Base-by-base conservation (phyloP, 1,284 basidiomycete species). In the Ceratobasidium sp. region DNA sequence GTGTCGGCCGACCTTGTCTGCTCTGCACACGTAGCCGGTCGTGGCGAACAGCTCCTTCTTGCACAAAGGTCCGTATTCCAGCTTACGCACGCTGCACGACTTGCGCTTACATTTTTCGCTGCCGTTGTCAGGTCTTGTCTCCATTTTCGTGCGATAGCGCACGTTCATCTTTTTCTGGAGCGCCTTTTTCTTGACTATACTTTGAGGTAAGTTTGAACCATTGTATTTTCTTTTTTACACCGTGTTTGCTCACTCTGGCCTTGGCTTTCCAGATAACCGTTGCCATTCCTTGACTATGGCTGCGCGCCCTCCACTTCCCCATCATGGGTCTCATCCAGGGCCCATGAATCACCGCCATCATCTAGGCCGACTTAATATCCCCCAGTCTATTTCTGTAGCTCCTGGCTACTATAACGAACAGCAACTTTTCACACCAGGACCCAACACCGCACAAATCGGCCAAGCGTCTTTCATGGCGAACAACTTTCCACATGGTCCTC, bases 251-350 rank as follows among this genome's bases (percentile, higher is more conserved):
- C 33, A 63, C 70, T 23, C 13, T 42, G 26, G n/a, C 39, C 28
- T 20, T 13, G 26, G 9, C 46, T 46, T 20, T n/a, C 58, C 33
- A 73, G 71, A 73, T 44, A 73, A 63, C 58, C 40, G 46, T 53
- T 40, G 58, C 58, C 70, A 49, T 61, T 73, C 71, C 56, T 63
- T 63, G 42, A 63, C 23, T 44, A 73, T 73, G 71, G 71, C 71
- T 73, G 46, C 71, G 71, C 71, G 71, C 71, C 71, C 71, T 51
- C 71, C 71, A 73, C 71, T 73, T 46, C 71, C 71, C 58, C 71
- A 73, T 33, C 71, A 61, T 46, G 71, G 71, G 58, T 73, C 71
- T 44, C 71, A 73, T 60, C 71, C 71, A 61, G 71, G 71, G 40
- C 58, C 71, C 13, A 58, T 60, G 71, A n/a, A 42, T 18, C 71